Evolutionary conservation across 2,329 filamentous ascomycete genomes (phyloP).

Genomic region (Calonectria hawksworthii): DNA sequence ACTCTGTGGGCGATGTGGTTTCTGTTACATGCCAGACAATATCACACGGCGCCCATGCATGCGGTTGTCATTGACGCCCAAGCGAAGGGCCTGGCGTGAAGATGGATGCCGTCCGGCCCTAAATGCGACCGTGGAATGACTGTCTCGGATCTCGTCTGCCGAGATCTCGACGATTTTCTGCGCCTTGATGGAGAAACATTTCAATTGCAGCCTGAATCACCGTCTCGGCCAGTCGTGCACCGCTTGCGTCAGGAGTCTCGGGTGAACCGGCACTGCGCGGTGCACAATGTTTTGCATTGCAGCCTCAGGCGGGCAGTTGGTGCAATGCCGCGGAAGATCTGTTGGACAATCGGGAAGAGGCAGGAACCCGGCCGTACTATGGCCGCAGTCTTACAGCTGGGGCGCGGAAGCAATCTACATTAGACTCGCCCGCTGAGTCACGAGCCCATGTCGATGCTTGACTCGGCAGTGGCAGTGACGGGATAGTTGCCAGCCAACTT

Average conservation of each 20-base stretch:
- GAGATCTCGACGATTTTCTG: neutral
- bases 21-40: neutral
- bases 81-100: neutral
- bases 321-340: neutral
- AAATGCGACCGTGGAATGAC: neutral
- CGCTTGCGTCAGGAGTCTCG: constrained; percentile 26
- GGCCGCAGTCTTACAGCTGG: neutral
- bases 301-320: neutral
- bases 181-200: neutral
- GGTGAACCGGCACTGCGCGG: constrained; percentile 24
- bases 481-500: neutral
- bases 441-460: neutral
- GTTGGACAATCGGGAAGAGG: neutral
- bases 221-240: constrained; percentile 19
- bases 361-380: neutral
- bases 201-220: constrained; percentile 12
- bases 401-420: neutral
- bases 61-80: neutral
- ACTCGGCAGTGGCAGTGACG: neutral
- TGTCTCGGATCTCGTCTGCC: constrained; percentile 21
- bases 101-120: neutral
- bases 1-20: neutral
- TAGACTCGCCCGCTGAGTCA: neutral
- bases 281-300: neutral
- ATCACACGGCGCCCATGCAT: neutral